Base-by-base conservation (phyloP, 352 stramenopile species). In the Pythium aphanidermatum region DNA sequence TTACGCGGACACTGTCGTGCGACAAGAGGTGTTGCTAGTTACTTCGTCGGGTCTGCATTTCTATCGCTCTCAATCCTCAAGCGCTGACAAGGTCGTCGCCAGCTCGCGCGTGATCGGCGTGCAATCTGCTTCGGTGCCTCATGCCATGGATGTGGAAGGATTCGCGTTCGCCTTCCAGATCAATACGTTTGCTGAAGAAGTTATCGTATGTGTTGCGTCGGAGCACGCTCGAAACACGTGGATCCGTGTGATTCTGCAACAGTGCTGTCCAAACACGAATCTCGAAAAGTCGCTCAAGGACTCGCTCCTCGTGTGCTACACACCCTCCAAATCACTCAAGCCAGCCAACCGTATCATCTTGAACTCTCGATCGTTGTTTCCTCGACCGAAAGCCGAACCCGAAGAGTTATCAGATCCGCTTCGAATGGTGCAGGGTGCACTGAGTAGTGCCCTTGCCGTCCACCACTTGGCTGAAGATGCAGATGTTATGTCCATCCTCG, bases 1-100 rank as follows among this genome's bases (percentile, higher is more conserved):
- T 35, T 77, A 78, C 26, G 51, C 74, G 2, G 60, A 69, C 21
- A 56, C 68, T 13, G 30, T 89, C 2, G 40, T 86, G n/a, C 68
- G 81, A 11, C 81, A 93, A 45, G 81, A 93, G 28, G 76, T 87
- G 13, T 39, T 93, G 11, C 49, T 88, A 34, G 57, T 87, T n/a
- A 87, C 81, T 4, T 45, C 61, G 3, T 53, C 74, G 11, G 44
- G 56, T 2, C 59, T 92, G 20, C 51, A 75, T 5, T 87, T 87
- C 44, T 90, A 77, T 34, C 73, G 81, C 13, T 84, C 77, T 17
- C 85, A 70, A 44, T 81, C 71, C 20, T 71, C 69, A 0, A 62
- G 60, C 8, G 46, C 74, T 6, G 74, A 84, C 27, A 86, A 85
- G 47, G 55, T 58, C 6, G 65, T 90, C 2, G 19, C 46, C 2